phyloP scores from a whole-genome alignment of 345 rosid species.

The Brassica cretica region DNA sequence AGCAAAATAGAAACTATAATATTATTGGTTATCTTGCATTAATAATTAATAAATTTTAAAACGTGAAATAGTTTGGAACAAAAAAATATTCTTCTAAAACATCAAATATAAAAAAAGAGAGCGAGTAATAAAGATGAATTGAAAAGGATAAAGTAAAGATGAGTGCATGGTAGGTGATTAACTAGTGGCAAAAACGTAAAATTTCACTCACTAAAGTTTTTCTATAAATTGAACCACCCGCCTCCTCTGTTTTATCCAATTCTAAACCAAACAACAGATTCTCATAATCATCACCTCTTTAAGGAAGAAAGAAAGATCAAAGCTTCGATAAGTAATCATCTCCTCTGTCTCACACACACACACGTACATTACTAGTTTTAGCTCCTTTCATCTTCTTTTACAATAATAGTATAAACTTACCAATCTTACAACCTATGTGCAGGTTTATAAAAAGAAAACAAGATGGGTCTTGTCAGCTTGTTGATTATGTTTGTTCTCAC shows the following conservation, averaged over 20 bases:
- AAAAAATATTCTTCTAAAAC: too few relatives aligned
- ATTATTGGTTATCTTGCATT: too few relatives aligned
- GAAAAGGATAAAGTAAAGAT: not conserved
- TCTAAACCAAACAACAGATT: constrained; percentile 43
- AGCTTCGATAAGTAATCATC: constrained; percentile 43
- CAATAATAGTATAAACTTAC: not conserved
- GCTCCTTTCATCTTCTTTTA: not conserved
- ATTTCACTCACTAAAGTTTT: not conserved
- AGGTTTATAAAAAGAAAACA: constrained; percentile 24
- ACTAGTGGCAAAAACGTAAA: constrained; percentile 41
- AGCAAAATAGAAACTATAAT: too few relatives aligned
- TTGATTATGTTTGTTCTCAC: constrained; percentile 51
- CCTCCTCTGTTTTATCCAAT: constrained; percentile 36
- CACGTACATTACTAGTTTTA: constrained; percentile 13
- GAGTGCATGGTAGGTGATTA: constrained; percentile 17
- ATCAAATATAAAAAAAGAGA: too few relatives aligned
- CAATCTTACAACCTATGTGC: constrained; percentile 21
- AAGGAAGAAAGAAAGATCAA: constrained; percentile 17
- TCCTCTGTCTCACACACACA: not conserved
- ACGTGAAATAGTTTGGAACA: too few relatives aligned
- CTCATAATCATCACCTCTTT: constrained; percentile 34
- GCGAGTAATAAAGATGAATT: not conserved
- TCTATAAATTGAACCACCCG: constrained; percentile 55
- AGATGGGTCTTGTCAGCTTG: constrained; percentile 44
- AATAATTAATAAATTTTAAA: too few relatives aligned